Percentiles rank a stretch among this genome's conserved stretches.
Evolutionary conservation across 306 rosid species (phyloP).

Genomic region (Quercus robur): DNA sequence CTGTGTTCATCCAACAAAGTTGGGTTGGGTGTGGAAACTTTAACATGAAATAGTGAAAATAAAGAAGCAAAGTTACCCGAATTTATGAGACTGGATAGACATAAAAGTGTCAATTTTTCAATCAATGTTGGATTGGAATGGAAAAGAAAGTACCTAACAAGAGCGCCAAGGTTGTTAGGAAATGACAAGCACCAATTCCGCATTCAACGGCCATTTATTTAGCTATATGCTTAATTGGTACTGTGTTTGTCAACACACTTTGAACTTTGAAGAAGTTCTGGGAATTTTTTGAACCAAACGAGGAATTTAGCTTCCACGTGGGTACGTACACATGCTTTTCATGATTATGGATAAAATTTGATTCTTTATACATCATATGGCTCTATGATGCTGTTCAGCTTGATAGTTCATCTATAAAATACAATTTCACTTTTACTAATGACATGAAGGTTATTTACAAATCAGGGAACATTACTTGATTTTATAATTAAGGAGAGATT

Average conservation of each 20-base stretch:
- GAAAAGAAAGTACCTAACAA: background rate
- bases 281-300: background rate
- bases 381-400: too few species aligned
- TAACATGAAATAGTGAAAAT: background rate
- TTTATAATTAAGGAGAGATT: too few species aligned
- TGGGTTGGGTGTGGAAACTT: background rate
- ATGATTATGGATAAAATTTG: background rate
- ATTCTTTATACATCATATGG: too few species aligned
- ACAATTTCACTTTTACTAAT: too few species aligned
- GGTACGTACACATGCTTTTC: background rate
- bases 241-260: background rate
- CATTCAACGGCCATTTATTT: background rate
- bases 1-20: background rate
- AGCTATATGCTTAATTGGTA: background rate
- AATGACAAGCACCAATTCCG: background rate
- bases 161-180: background rate
- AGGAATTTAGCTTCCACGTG: background rate
- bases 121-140: background rate
- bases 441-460: too few species aligned
- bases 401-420: too few species aligned
- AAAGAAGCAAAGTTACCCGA: background rate
- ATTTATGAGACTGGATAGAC: background rate
- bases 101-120: background rate
- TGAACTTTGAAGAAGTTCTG: background rate
- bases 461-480: too few species aligned